Percentiles rank a stretch among this genome's conserved stretches.
Evolutionary conservation across 2,329 filamentous ascomycete genomes (phyloP).

Genomic region (Colletotrichum tropicicola): DNA sequence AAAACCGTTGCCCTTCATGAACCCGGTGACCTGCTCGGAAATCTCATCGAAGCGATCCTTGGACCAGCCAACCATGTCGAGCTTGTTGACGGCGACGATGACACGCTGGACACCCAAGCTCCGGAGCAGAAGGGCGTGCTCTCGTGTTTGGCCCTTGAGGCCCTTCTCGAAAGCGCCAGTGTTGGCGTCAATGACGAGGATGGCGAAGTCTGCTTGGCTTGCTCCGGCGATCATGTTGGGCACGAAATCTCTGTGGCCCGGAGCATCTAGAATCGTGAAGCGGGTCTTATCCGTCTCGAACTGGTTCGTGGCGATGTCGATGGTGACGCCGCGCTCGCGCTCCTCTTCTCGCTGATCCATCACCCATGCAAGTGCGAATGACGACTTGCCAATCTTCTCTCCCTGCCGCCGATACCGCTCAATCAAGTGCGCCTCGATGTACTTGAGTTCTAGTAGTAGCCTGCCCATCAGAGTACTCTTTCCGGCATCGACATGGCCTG

Average conservation of each 20-base stretch:
- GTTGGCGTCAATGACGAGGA: conserved; percentile 91
- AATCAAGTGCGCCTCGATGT: conserved; percentile 87
- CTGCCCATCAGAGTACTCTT: conserved; percentile 98
- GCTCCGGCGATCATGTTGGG: conserved; percentile 99
- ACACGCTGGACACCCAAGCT: conserved; percentile 91
- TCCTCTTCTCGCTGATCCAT: conserved; percentile 93
- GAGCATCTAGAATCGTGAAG: conserved; percentile 95
- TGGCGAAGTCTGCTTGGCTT: conserved; percentile 93
- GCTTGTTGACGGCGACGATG: conserved; percentile 94
- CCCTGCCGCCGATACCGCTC: conserved; percentile 91
- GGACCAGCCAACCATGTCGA: conserved; percentile 88
- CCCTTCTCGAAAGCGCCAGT: conserved; percentile 94
- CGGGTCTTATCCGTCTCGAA: conserved; percentile 89
- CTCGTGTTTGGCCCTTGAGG: conserved; percentile 90
- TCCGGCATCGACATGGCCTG: conserved; percentile 95
- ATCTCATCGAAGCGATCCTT: conserved; percentile 87
- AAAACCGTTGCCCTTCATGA: conserved; percentile 85
- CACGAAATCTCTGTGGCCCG: conserved; percentile 94
- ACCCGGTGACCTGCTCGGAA: conserved; percentile 81
- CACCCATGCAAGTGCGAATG: conserved; percentile 97
- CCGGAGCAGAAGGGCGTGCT: conserved; percentile 88
- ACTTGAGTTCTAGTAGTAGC: conserved; percentile 87
- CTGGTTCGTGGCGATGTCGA: conserved; percentile 94
- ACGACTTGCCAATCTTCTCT: conserved; percentile 90
- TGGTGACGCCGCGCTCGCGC: conserved; percentile 88